Base-by-base conservation (phyloP, 2,329 filamentous ascomycete genomes). In the Trichophyton rubrum region DNA sequence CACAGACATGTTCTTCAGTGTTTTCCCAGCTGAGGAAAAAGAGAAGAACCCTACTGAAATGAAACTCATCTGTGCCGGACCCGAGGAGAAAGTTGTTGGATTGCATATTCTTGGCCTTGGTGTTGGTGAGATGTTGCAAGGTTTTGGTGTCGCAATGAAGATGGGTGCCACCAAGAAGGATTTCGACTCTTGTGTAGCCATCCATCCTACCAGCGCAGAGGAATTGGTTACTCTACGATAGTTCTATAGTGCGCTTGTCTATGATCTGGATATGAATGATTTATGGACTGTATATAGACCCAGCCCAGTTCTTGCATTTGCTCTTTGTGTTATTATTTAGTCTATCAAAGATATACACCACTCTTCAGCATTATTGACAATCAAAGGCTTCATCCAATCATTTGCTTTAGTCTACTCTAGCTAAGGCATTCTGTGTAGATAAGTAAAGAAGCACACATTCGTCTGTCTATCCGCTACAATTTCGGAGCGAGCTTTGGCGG, bases 131-230 rank as follows among this genome's bases (percentile, higher is more conserved):
- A 86, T 90, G 83, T 77, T 89, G 68, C 82, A 90, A 74, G 82
- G 87, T 65, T 88, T 90, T 70, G 87, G 85, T 57, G 85, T 90
- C 22, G 87, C 86, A 15, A 74, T 90, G 66, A 89, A 88, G 80
- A 89, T 90, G 87, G 87, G 87, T 51, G 87, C 87, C 38, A 89
- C 84, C 60, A 90, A 90, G 82, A 81, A 80, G 66, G 85, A 89
- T 72, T 87, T 90, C 72, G 87, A 90, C 69, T 85, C 78, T 69
- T 87, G 84, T 67, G 84, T 89, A 59, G 86, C 87, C 62, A 90
- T 90, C 67, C 87, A 90, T 74, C 87, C 87, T 20, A 90, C 87
- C 11, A 87, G 85, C 66, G 84, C 87, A 1, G 87, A 90, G 74
- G 87, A 90, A 75, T 70, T 90, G 73, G 86, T 89, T 53, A 53